Base-by-base conservation (phyloP, 2,329 filamentous ascomycete genomes). In the Drechslerella coelobrocha region DNA sequence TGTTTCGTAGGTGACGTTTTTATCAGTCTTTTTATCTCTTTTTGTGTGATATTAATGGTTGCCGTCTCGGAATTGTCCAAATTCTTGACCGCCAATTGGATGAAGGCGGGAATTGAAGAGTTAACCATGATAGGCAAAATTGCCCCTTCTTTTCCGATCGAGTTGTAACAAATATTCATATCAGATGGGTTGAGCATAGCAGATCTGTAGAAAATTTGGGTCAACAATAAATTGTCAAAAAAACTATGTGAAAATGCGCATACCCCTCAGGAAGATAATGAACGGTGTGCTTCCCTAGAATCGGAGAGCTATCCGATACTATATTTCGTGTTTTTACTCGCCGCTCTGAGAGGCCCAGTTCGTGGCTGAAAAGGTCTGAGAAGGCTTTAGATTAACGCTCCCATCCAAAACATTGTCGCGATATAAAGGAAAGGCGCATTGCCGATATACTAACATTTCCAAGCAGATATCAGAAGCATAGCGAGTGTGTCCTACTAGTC, bases 211-310 rank as follows among this genome's bases (percentile, higher is more conserved):
- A 1, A 26, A 31, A 45, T n/a, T 24, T 29, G 57, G 62, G 60
- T 41, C 26, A 57, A 24, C 29, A 41, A 31, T n/a, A 9, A 19
- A 56, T 75, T 81, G 61, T 81, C 77, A 61, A 41, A 48, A 24
- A 34, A 12, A 19, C 24, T 10, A 7, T 59, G 26, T 8, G 27
- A 34, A 19, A 4, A 68, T n/a, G 12, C 29, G 77, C 83, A 74
- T 79, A 89, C 82, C 95, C 95, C 82, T 99, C 94, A 1, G 94
- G 94, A 61, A 99, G 82, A 77, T 99, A 96, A 78, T 99, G 94
- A 79, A 99, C 93, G 75, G 97, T 96, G 81, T 97, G 92, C 78
- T 92, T 94, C 77, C 94, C 94, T 80, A 96, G 85, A 73, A 99
- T 97, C 76, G 97, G 84, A 21, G 92, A 96, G 29, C 91, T 86